phyloP scores from a whole-genome alignment of 2,329 filamentous ascomycete species.

The Phaeosphaeriaceae sp. region DNA sequence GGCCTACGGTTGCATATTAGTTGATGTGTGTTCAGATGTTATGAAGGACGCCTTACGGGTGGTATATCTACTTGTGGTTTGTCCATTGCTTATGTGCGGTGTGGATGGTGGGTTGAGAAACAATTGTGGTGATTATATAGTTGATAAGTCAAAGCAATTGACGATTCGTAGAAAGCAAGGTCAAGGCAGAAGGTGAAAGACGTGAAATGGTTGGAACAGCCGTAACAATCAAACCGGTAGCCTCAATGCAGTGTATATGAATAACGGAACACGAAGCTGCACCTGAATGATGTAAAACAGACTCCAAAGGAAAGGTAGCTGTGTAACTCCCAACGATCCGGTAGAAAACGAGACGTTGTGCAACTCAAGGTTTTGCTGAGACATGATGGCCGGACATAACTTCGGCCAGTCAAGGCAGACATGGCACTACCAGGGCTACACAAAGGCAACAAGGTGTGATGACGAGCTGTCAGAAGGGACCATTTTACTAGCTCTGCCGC shows the following conservation, averaged over 20 bases:
- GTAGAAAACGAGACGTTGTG: constrained; percentile 19
- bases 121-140: neutral
- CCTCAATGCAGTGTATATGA: constrained; percentile 9
- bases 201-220: neutral
- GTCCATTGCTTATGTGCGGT: constrained; percentile 23
- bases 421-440: constrained; percentile 20
- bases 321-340: constrained; percentile 15
- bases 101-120: neutral
- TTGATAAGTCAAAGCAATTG: neutral
- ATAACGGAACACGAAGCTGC: constrained; percentile 6
- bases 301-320: constrained; percentile 13
- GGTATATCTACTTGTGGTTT: constrained; percentile 45
- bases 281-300: constrained; percentile 3
- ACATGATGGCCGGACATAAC: constrained; percentile 19
- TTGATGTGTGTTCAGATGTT: neutral
- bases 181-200: neutral
- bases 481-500: constrained; percentile 46
- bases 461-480: constrained; percentile 29
- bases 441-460: constrained; percentile 30
- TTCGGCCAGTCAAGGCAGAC: constrained; percentile 14
- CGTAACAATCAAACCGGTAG: neutral
- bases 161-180: neutral
- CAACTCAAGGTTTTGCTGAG: constrained; percentile 27
- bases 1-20: constrained; percentile 41
- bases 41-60: constrained; percentile 28